phyloP scores from a whole-genome alignment of 371 early-diverging fungal species.

The Mortierella sp. region DNA sequence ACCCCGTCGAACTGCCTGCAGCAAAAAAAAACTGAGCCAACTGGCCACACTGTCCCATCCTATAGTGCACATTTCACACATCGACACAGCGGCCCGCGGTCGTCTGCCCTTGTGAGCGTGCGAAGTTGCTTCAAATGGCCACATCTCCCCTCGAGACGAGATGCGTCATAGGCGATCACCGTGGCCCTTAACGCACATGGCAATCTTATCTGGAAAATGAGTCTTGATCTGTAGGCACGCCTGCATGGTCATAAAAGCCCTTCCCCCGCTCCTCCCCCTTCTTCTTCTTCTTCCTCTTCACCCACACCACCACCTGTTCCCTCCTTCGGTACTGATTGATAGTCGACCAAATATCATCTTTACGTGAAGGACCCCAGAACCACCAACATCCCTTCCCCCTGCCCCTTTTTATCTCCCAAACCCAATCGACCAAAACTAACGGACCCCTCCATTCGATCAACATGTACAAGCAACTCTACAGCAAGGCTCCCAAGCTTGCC shows the following conservation, averaged over 20 bases:
- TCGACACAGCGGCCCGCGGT: no score
- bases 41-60: no score
- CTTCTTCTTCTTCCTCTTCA: slow-evolving; percentile 21
- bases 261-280: neutral
- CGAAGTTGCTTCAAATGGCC: no score
- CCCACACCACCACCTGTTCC: slow-evolving; percentile 16
- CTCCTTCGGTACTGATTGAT: slow-evolving; percentile 45
- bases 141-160: no score
- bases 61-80: no score
- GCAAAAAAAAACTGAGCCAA: no score
- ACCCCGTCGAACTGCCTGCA: no score
- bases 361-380: slow-evolving; percentile 24
- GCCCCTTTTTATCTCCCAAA: neutral
- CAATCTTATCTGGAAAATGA: no score
- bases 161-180: no score
- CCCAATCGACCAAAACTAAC: slow-evolving; percentile 20
- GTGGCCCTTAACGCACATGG: no score
- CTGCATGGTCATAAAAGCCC: neutral
- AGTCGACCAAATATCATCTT: slow-evolving; percentile 56
- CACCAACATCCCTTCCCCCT: neutral
- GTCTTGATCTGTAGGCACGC: neutral
- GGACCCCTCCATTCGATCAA: neutral
- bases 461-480: slow-evolving; percentile 53
- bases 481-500: slow-evolving; percentile 43
- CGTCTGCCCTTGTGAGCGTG: no score